phyloP scores from a whole-genome alignment of 371 early-diverging fungal species.

The Coemansia sp. region DNA sequence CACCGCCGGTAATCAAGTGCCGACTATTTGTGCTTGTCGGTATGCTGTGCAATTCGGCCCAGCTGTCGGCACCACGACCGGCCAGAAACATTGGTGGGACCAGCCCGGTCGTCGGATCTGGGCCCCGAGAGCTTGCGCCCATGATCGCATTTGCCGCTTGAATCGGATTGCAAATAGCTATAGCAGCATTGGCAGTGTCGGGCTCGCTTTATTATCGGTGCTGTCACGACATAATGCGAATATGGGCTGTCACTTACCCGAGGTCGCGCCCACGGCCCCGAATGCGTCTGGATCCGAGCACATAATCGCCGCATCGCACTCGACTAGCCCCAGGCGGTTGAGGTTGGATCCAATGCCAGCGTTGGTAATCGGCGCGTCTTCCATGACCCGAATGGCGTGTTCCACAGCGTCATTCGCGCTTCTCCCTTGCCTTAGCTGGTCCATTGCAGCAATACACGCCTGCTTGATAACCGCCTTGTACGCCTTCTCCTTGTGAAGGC shows the following conservation, averaged over 20 bases:
- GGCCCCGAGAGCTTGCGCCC: conserved; percentile 51
- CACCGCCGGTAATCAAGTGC: conserved; percentile 23
- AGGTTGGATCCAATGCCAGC: conserved; percentile 78
- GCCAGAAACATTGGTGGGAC: conserved; percentile 76
- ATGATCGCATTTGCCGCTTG: conserved; percentile 58
- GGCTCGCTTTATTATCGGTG: too few species aligned
- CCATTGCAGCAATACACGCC: conserved; percentile 41
- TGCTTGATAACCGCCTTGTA: conserved; percentile 42
- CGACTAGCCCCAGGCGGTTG: conserved; percentile 70
- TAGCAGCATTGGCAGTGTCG: too few species aligned
- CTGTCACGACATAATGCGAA: too few species aligned
- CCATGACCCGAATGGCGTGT: conserved; percentile 35
- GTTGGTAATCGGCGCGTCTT: conserved; percentile 55
- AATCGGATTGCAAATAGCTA: conserved; percentile 71
- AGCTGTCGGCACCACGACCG: conserved; percentile 64
- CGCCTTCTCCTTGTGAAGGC: conserved; percentile 11
- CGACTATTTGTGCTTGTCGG: conserved; percentile 28
- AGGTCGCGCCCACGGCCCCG: conserved; percentile 77
- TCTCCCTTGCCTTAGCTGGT: conserved; percentile 8
- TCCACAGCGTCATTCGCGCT: conserved; percentile 35
- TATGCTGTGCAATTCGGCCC: conserved; percentile 53
- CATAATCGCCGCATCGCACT: conserved; percentile 91
- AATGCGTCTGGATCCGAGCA: conserved; percentile 62
- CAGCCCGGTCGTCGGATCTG: conserved; percentile 58
- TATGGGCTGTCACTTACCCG: conserved; percentile 37